phyloP scores from a whole-genome alignment of 2,329 filamentous ascomycete species.

The Trichoderma simmonsii region DNA sequence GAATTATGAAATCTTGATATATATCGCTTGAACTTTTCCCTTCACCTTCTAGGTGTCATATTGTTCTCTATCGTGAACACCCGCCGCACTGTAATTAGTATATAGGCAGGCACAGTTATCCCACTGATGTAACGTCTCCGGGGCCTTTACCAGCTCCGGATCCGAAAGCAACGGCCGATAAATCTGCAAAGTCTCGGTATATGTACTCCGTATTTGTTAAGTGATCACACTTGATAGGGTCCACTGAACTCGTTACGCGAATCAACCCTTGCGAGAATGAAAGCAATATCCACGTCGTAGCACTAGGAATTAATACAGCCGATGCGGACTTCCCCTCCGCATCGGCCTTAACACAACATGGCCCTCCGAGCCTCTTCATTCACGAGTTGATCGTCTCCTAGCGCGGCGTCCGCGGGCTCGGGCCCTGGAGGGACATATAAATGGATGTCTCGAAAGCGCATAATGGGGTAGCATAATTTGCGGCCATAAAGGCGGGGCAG shows the following conservation, averaged over 20 bases:
- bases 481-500: neutral
- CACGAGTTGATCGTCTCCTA: neutral
- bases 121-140: neutral
- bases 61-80: neutral
- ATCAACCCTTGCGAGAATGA: neutral
- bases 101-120: accelerated
- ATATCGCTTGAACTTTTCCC: neutral
- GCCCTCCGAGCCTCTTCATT: neutral
- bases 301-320: neutral
- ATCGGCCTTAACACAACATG: neutral
- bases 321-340: neutral
- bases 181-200: neutral
- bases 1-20: neutral
- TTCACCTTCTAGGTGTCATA: neutral
- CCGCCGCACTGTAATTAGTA: neutral
- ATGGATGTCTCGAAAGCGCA: neutral
- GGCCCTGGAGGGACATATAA: neutral
- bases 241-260: neutral
- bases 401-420: neutral
- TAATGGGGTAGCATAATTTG: neutral
- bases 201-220: neutral
- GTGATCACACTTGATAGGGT: neutral
- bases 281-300: neutral
- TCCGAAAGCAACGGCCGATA: neutral
- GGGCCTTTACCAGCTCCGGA: neutral